Evolutionary conservation across 352 stramenopile genomes (phyloP).

Genomic region (Phytopythium sindhum): DNA sequence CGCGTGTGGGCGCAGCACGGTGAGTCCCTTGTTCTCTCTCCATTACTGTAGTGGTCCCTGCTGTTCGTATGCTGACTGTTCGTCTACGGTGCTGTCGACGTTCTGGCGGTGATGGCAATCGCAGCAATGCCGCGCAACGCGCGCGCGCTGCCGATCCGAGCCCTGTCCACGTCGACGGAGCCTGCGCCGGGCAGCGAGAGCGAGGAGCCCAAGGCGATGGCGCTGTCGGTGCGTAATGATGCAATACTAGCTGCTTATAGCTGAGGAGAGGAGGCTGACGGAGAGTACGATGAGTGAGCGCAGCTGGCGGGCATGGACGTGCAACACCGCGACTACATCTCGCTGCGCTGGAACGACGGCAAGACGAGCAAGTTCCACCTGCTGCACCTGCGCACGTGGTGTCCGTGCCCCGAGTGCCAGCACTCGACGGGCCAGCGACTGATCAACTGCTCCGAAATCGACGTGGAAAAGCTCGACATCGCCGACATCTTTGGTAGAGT

Average conservation of each 20-base stretch:
- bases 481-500: constrained; percentile 63
- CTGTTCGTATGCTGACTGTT: neutral
- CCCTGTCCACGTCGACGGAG: constrained; percentile 4
- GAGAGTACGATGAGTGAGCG: constrained; percentile 8
- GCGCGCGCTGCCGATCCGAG: constrained; percentile 1
- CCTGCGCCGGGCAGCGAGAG: neutral
- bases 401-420: constrained; percentile 60
- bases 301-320: constrained; percentile 72
- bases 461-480: constrained; percentile 50
- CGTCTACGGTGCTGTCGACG: neutral
- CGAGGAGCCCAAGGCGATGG: constrained; percentile 5
- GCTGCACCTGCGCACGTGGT: constrained; percentile 78
- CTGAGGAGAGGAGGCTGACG: constrained; percentile 28
- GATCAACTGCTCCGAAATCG: constrained; percentile 69
- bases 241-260: too few species aligned
- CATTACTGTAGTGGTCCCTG: neutral
- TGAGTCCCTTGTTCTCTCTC: neutral
- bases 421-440: constrained; percentile 78
- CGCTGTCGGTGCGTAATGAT: constrained; percentile 3
- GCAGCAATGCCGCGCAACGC: constrained; percentile 2
- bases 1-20: constrained; percentile 22
- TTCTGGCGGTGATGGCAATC: constrained; percentile 4
- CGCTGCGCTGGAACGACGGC: constrained; percentile 75
- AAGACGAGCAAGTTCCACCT: constrained; percentile 68
- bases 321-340: constrained; percentile 67